phyloP scores from a whole-genome alignment of 208 protist species.

The Acanthamoeba rhysodes region DNA sequence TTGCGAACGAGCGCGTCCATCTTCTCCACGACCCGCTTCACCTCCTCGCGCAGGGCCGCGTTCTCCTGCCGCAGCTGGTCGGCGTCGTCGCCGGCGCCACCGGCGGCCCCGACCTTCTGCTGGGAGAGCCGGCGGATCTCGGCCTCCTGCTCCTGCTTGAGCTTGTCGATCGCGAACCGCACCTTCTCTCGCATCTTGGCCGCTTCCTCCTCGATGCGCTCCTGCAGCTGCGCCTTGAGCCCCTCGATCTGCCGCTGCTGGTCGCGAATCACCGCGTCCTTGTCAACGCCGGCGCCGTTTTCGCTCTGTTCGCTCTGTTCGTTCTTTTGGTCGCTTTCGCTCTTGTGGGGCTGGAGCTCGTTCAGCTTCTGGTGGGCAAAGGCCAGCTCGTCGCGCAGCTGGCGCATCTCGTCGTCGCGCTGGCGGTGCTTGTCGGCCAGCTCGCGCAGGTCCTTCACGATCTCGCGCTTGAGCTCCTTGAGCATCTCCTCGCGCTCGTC shows the following conservation, averaged over 20 bases:
- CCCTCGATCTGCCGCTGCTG: slow-evolving; percentile 23
- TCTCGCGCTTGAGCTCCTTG: not conserved
- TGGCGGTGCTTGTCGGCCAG: slow-evolving; percentile 22
- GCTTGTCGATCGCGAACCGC: slow-evolving; percentile 11
- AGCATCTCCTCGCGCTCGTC: slow-evolving; percentile 18
- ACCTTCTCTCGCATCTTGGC: slow-evolving; percentile 10
- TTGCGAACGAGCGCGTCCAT: slow-evolving; percentile 19
- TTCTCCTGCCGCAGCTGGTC: not conserved
- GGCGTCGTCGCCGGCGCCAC: not conserved
- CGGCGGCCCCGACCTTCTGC: not conserved
- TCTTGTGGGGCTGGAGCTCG: not conserved
- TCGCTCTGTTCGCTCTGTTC: not conserved
- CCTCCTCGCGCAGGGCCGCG: not conserved
- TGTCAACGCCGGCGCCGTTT: not conserved
- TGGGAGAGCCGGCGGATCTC: slow-evolving; percentile 3
- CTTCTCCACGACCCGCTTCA: not conserved
- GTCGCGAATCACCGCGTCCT: not conserved
- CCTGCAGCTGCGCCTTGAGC: slow-evolving; percentile 22
- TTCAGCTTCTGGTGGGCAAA: slow-evolving; percentile 6
- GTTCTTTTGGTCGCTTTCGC: not conserved
- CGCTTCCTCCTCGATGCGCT: not conserved
- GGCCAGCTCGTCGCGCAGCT: slow-evolving; percentile 30
- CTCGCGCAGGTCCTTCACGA: slow-evolving; percentile 13
- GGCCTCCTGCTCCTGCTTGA: slow-evolving; percentile 27
- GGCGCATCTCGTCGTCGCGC: slow-evolving; percentile 28